Percentiles rank a stretch among this genome's conserved stretches.
These are phyloP conservation scores for Pseudogymnoascus sp. DNA, from an alignment of 2,329 filamentous ascomycete genomes.

Conservation along the genomic window DNA sequence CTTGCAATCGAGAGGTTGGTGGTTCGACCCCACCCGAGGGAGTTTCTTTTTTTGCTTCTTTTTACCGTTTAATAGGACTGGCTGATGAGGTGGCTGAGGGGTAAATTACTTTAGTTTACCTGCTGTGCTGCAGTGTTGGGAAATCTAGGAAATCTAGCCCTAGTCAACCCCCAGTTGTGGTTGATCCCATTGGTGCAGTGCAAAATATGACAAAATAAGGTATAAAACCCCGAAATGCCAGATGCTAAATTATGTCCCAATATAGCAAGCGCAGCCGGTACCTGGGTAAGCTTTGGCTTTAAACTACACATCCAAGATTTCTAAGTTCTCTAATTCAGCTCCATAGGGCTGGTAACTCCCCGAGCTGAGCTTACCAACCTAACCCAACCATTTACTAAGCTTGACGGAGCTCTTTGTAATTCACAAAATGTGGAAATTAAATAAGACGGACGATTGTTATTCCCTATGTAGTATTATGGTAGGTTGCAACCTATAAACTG, in stretches of 20 bases:
- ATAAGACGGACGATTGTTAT: background rate
- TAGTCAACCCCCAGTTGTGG: background rate
- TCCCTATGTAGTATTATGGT: background rate
- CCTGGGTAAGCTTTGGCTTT: background rate
- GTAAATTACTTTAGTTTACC: too few species aligned
- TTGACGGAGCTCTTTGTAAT: background rate
- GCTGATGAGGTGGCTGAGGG: too few species aligned
- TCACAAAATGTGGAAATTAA: background rate
- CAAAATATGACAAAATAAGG: background rate
- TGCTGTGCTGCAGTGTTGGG: background rate
- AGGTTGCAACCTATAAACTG: background rate
- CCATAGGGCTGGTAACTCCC: background rate
- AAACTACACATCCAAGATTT: background rate
- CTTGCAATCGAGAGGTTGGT: constrained; percentile 11
- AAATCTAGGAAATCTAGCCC: background rate
- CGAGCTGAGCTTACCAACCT: background rate
- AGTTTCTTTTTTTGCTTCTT: background rate
- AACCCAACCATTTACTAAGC: background rate
- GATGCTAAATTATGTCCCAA: background rate
- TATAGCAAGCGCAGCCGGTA: background rate
- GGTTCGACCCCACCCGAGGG: constrained; percentile 10
- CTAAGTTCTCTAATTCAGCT: background rate
- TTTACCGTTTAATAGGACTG: too few species aligned
- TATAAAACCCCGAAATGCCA: background rate
- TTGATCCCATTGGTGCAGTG: background rate